Base-by-base conservation (phyloP, 495 filamentous ascomycete species). In the Aspergillus mulundensis region DNA sequence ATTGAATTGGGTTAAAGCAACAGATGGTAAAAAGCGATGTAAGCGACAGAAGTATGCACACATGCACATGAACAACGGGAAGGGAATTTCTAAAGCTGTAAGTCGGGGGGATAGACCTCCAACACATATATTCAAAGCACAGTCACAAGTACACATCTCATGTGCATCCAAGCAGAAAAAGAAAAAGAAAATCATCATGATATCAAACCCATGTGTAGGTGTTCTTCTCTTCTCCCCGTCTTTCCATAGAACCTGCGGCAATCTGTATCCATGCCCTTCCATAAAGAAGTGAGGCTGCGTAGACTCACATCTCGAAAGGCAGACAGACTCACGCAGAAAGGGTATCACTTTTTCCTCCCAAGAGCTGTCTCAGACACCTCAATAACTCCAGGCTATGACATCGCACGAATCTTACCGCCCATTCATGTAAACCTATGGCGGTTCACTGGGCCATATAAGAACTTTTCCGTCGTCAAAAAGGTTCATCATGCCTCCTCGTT, bases 301-400 rank as follows among this genome's bases (percentile, higher is more conserved):
- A 73, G 67, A 70, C 66, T 71, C 66, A 61, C 64, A 70, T 65
- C 66, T 66, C 65, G 60, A 64, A 67, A 70, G 70, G 70, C 69
- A 73, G 70, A 75, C 69, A 72, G 69, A 76, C 69, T 69, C 70
- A 67, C 72, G 70, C 70, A 71, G 67, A 70, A 75, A 76, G 75
- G 73, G 73, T 77, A 77, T 77, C 73, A 76, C 67, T 75, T 76
- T 76, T 70, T 70, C 71, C 46, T 74, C 67, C 71, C 70, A 69
- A 69, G 70, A 74, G 72, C 62, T 75, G 74, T 72, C 70, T 67
- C 71, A 74, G 72, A 71, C 72, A 75, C 61, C 71, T 71, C 68
- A 61, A 67, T 68, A 71, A 71, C 69, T 71, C 74, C 72, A 72
- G 69, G 64, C 64, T 65, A 71, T 73, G 66, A 66, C 63, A 68